Evolutionary conservation across 768 basidiomycete genomes (phyloP), one percentile per base, ranked within the genome.

Genomic region (Auricularia auricula-judae): DNA sequence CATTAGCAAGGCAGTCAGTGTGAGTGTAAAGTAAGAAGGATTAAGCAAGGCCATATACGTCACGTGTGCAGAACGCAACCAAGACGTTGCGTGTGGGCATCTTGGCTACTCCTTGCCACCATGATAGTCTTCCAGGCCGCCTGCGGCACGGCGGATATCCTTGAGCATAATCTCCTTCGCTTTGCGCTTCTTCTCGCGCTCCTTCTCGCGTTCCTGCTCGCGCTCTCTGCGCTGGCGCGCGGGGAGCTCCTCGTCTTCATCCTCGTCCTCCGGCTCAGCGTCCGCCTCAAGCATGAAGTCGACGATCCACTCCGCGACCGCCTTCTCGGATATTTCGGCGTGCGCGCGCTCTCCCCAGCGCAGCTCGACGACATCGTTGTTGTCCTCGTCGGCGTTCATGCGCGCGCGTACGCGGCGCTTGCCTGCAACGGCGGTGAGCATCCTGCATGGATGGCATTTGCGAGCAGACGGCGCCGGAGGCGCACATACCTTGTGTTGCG

Each of bases 301-400:
- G 1, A 86, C 85, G 1, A 96, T 79, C 70, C 96, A 96, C 63
- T 75, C 76, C 1, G 86, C 89, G 8, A 94, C 77, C 12, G 79
- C 86, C 65, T 80, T 75, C 74, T 98, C 95, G 1, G 91, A 88
- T 3, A 97, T 83, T 74, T 98, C 95, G 36, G 83, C 83, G 44
- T 87, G 82, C 1, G 93, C 86, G 35, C 91, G 81, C 34, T 81
- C 77, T 3, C 93, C 94, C 94, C 94, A 98, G 18, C 85, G 82
- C 92, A 91, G 93, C 70, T 93, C 90, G 66, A 79, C 83, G 16
- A 76, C 74, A 14, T 74, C 73, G 16, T 78, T 81, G 5, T 75
- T 74, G 21, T 75, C 74, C 43, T 76, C 77, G 29, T 68, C 71
- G 8, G 65, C 74, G 33, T 68, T 59, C 23, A 51, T 53, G 3